Conservation (phyloP, 75 land plant species). For the Sequoia sempervirens region DNA sequence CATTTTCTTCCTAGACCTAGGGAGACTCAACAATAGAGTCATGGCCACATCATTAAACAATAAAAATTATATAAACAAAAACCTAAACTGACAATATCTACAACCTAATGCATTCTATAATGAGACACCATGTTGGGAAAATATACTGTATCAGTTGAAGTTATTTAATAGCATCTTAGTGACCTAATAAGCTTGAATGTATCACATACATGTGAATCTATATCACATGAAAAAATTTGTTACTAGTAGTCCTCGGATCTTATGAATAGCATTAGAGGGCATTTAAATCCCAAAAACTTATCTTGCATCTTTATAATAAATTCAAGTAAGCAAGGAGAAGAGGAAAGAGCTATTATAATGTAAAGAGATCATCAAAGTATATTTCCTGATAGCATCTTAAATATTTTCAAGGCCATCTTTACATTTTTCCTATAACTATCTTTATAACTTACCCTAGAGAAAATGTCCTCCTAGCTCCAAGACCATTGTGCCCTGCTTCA, state of each 20-base stretch:
- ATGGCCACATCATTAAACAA: no score
- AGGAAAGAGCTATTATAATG: not conserved
- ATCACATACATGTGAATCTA: not conserved
- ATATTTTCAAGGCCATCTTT: not conserved
- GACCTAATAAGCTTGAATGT: not conserved
- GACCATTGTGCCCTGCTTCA: constrained; percentile 98
- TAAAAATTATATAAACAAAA: no score
- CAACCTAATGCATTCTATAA: not conserved
- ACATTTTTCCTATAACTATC: not conserved
- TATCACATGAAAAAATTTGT: not conserved
- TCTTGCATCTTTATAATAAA: not conserved
- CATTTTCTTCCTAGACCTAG: no score
- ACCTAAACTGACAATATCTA: no score
- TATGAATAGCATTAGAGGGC: not conserved
- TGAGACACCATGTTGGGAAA: not conserved
- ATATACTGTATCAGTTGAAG: no score
- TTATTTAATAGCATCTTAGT: not conserved
- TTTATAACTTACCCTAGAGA: constrained; percentile 75
- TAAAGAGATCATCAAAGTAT: not conserved
- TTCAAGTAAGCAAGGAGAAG: not conserved
- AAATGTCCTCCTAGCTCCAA: constrained; percentile 92
- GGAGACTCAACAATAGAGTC: no score
- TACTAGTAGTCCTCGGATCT: not conserved
- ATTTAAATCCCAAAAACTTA: not conserved
- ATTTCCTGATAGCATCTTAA: not conserved